Evolutionary conservation across 192 early-diverging fungal species (phyloP), one percentile per base, ranked within the genome.

Genomic region (Chytriomyces confervae): DNA sequence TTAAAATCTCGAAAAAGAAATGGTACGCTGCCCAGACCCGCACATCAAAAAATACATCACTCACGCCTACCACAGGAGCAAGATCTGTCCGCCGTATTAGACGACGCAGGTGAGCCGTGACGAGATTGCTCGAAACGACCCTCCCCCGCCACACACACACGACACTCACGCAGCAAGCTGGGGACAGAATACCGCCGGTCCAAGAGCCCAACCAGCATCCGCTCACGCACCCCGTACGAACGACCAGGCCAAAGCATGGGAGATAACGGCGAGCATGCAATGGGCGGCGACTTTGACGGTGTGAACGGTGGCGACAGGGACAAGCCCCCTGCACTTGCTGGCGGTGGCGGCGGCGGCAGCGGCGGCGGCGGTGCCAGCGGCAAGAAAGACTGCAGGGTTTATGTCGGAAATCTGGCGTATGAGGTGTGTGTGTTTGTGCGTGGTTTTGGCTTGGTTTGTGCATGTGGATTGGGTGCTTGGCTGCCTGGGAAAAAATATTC

Each of bases 361-460:
- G 10, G 61, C 13, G 62, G 47, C 13, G 62, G 44, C 44, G 69
- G 43, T 16, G 50, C 66, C 44, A 44, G 51, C 47, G 43, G 23
- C 62, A 61, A 61, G 57, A 81, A 83, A 68, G 88, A 92, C 27
- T 87, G 90, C 69, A 75, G 93, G 49, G 91, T 96, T 1, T 95
- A 94, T 80, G 93, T 95, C 49, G 93, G 93, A 4, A 96, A 96
- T 80, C 79, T 96, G 49, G 81, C 92, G 5, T 94, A 91, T 76
- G 91, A 94, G 72, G 74, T 76, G 69, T 20, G 24, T 27, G 23
- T 11, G 44, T 11, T 18, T 46, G 43, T 68, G 23, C 36, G 8
- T 68, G 5, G 11, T 47, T 29, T 29, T 68, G 29, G 66, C 43
- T 29, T 29, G 27, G 66, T 48, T 8, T 46, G n/a, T 20, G 47